Evolutionary conservation across 1,284 basidiomycete genomes (phyloP), one percentile per base, ranked within the genome.

Genomic region (Rhodotorula sp.): DNA sequence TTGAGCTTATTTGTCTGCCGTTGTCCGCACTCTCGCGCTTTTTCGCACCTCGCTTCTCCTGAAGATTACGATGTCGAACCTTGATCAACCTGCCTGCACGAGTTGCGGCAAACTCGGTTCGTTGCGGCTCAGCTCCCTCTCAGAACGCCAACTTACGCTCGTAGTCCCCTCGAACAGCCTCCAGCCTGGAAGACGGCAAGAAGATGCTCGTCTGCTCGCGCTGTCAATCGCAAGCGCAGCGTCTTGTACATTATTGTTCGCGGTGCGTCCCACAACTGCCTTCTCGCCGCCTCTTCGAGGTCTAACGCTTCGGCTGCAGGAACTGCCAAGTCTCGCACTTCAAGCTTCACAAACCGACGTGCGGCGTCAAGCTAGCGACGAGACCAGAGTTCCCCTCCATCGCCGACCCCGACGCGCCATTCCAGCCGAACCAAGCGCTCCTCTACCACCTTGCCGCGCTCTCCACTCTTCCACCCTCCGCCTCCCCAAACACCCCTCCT

Each of bases 201-300:
- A 36, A 20, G 39, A 67, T 67, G 66, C 61, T 59, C 51, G 60
- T 67, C 24, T 68, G 67, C 30, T 39, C 57, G 2, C 58, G 58
- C 15, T 64, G 62, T 20, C 56, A 59, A 13, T n/a, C 13, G 11
- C 24, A 36, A 5, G 62, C 49, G 10, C 27, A 46, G 32, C 52
- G 57, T 4, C 62, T 36, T 15, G 58, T 68, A 19, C 34, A 32
- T 17, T 62, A 65, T 48, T 69, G 68, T 56, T 56, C 51, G 5
- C 52, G 63, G 59, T 68, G 29, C 58, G 54, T 54, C 5, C 29
- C 36, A 15, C n/a, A n/a, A 17, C 49, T 56, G n/a, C 49, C 22
- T 36, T 27, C n/a, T 29, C 4, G 1, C 5, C 9, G 2, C 8
- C 6, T n/a, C 32, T 47, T 46, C 32, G 6, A 24, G 6, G 24